Percentiles rank a stretch among this genome's conserved stretches.
Evolutionary conservation across 768 basidiomycete species (phyloP).

Genomic region (Tubosaeta brunneosetosa): DNA sequence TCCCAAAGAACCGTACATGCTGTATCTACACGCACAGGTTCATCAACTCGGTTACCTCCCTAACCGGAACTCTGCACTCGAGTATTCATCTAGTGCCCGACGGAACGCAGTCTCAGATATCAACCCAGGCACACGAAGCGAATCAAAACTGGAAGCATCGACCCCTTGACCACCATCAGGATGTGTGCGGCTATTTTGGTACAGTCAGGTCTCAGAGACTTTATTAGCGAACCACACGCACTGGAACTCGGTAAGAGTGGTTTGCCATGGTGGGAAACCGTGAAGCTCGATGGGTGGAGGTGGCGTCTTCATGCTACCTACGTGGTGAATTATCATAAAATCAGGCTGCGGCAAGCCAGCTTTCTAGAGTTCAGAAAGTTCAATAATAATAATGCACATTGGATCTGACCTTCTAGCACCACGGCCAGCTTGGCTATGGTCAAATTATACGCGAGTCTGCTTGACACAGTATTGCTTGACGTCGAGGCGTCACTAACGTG

Average conservation of each 20-base stretch:
- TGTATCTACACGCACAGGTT: not conserved
- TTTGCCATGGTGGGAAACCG: constrained; percentile 84
- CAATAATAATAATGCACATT: not conserved
- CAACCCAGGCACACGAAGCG: constrained; percentile 8
- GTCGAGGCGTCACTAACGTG: not conserved
- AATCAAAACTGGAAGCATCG: not conserved
- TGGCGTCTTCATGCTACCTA: constrained; percentile 36
- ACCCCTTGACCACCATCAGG: constrained; percentile 9
- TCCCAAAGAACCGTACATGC: not conserved
- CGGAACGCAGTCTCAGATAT: constrained; percentile 59
- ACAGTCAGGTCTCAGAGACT: constrained; percentile 3
- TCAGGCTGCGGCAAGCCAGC: constrained; percentile 63
- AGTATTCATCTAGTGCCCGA: constrained; percentile 68
- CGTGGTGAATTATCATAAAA: constrained; percentile 68
- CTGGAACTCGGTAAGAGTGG: constrained; percentile 77
- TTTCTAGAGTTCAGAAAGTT: constrained; percentile 36
- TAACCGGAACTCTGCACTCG: constrained; percentile 70
- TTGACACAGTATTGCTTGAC: not conserved
- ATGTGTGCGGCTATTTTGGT: constrained; percentile 18
- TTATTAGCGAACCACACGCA: constrained; percentile 33
- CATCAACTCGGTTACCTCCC: constrained; percentile 49
- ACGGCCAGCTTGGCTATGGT: constrained; percentile 43
- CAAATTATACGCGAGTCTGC: constrained; percentile 28
- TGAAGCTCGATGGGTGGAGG: constrained; percentile 56
- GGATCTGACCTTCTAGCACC: constrained; percentile 54